These are phyloP conservation scores for Tetragonia tetragonoides DNA, from an alignment of 148 eudicot species.

Conservation along the genomic window DNA sequence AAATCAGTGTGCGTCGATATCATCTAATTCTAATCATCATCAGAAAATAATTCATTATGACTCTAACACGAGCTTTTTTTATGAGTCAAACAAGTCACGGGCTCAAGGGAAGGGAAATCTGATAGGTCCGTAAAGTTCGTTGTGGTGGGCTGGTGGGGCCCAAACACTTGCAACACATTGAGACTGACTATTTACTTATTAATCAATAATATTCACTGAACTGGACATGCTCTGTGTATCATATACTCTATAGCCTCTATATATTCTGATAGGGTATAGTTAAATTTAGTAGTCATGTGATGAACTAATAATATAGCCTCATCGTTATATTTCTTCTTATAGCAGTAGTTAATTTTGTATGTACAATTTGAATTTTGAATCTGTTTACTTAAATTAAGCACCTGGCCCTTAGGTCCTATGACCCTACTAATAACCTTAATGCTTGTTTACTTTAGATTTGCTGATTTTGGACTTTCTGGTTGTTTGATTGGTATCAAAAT, in stretches of 20 bases:
- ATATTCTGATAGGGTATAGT: background rate
- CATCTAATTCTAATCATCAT: conserved; percentile 14
- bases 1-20: no score
- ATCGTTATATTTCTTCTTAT: background rate
- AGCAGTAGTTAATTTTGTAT: background rate
- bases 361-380: conserved; percentile 16
- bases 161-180: background rate
- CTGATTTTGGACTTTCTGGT: background rate
- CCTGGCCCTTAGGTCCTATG: background rate
- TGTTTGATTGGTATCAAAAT: no score
- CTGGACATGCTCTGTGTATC: conserved; percentile 23
- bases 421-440: background rate
- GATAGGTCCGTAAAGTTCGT: conserved; percentile 16
- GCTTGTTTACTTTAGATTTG: background rate
- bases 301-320: background rate
- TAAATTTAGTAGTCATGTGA: background rate
- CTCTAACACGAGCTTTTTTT: background rate
- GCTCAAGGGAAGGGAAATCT: conserved; percentile 19
- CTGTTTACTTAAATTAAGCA: background rate
- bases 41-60: conserved; percentile 3
- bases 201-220: background rate
- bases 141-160: background rate
- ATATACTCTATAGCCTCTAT: conserved; percentile 8
- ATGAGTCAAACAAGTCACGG: conserved; percentile 28
- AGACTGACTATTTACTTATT: background rate